phyloP scores from a whole-genome alignment of 176 grass and related monocot genomes.

The Aegilops tauschii region DNA sequence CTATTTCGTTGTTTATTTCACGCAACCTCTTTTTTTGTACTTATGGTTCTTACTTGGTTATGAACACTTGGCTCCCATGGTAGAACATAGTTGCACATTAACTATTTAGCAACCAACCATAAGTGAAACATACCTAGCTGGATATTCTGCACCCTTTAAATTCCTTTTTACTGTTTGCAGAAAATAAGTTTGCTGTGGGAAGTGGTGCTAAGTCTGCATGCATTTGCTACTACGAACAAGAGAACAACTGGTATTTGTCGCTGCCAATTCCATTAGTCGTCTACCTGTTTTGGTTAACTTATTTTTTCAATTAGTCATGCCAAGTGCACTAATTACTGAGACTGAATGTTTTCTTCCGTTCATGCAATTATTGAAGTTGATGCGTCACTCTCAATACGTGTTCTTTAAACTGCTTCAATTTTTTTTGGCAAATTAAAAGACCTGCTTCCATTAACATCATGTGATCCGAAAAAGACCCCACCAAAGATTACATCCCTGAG shows the following conservation, averaged over 20 bases:
- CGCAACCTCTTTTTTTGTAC: neutral
- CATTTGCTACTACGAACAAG: slow-evolving; percentile 94
- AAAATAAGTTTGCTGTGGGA: slow-evolving; percentile 99
- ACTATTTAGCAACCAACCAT: neutral
- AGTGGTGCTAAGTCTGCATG: slow-evolving; percentile 96
- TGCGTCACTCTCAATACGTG: neutral
- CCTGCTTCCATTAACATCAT: too few species aligned
- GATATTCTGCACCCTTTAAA: neutral
- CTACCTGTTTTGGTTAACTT: slow-evolving; percentile 11
- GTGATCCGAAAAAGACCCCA: too few species aligned
- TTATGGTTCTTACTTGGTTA: neutral
- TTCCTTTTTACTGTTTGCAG: slow-evolving; percentile 46
- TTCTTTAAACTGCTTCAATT: slow-evolving; percentile 21
- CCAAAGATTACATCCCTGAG: too few species aligned
- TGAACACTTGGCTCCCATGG: neutral
- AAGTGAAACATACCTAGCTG: neutral
- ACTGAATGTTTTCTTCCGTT: neutral
- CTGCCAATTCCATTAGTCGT: neutral
- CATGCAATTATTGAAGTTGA: slow-evolving; percentile 2
- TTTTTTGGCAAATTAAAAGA: neutral
- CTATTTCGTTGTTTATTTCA: neutral
- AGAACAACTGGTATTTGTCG: slow-evolving; percentile 86
- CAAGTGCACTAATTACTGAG: neutral
- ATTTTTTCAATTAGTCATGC: neutral
- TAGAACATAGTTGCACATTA: neutral